These are phyloP conservation scores for Eucommia ulmoides DNA, from an alignment of 257 asterid species.

Conservation along the genomic window DNA sequence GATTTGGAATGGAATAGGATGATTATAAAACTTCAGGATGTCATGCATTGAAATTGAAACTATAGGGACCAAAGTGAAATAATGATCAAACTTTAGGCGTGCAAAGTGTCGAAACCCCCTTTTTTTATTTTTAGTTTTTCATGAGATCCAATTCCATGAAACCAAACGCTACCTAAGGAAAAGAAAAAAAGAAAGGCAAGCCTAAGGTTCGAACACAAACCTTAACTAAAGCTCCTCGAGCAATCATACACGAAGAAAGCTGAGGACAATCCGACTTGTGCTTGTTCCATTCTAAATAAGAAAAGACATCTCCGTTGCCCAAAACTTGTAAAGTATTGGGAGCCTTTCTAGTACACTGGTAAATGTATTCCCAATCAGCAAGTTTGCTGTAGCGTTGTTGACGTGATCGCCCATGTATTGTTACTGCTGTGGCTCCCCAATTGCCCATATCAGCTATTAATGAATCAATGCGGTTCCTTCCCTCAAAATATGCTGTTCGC, in stretches of 20 bases:
- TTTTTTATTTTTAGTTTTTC: too few species aligned
- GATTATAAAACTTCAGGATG: too few species aligned
- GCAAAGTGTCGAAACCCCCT: too few species aligned
- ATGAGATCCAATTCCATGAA: too few species aligned
- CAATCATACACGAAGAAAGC: constrained; percentile 86
- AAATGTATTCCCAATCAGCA: constrained; percentile 84
- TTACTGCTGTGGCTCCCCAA: constrained; percentile 88
- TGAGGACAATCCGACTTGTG: constrained; percentile 71
- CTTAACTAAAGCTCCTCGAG: constrained; percentile 89
- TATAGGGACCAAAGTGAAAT: too few species aligned
- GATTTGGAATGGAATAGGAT: too few species aligned
- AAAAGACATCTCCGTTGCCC: constrained; percentile 88
- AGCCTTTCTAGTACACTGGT: constrained; percentile 53
- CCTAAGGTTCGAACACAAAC: constrained; percentile 23
- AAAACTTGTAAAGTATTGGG: constrained; percentile 66
- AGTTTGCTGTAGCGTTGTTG: constrained; percentile 92
- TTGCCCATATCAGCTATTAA: constrained; percentile 61
- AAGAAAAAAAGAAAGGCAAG: too few species aligned
- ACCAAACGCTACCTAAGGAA: too few species aligned
- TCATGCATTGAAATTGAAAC: too few species aligned
- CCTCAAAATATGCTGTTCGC: constrained; percentile 87
- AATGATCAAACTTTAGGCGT: too few species aligned
- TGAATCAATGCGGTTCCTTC: constrained; percentile 83
- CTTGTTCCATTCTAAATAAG: constrained; percentile 78
- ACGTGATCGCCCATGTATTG: constrained; percentile 93